Conservation (phyloP, 176 grass and related monocot genomes). For the Triticum turgidum region DNA sequence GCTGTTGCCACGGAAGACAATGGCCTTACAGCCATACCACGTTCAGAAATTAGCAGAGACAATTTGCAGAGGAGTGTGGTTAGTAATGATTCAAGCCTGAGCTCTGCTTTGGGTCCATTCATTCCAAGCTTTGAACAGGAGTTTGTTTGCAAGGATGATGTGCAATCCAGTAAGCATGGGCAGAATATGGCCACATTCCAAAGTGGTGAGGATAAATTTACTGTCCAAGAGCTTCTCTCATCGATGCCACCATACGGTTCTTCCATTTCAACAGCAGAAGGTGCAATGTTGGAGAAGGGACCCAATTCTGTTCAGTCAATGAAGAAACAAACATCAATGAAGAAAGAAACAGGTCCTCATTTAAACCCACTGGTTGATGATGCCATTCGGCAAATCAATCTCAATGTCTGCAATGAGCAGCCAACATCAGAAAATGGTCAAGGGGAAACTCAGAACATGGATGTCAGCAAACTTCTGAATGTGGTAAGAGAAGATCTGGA, state of each 20-base stretch:
- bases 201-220: constrained; percentile 72
- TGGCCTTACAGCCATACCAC: constrained; percentile 27
- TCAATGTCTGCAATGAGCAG: constrained; percentile 43
- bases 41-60: constrained; percentile 27
- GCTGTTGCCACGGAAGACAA: constrained; percentile 31
- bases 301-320: constrained; percentile 24
- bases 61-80: constrained; percentile 50
- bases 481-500: constrained; percentile 58
- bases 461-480: constrained; percentile 47
- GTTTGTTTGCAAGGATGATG: constrained; percentile 69
- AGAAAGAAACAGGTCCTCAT: constrained; percentile 48
- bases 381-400: constrained; percentile 39
- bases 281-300: constrained; percentile 24
- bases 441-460: constrained; percentile 30
- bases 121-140: constrained; percentile 62
- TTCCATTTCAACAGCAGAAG: constrained; percentile 34
- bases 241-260: constrained; percentile 42
- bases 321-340: constrained; percentile 45
- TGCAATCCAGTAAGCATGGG: constrained; percentile 30
- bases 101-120: constrained; percentile 34
- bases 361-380: constrained; percentile 52
- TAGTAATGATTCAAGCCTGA: constrained; percentile 45
- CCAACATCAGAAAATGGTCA: constrained; percentile 32
- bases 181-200: constrained; percentile 29
- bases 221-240: constrained; percentile 83